Evolutionary conservation across 805 yeast genomes (phyloP), one percentile per base, ranked within the genome.

Genomic region (Teunomyces gatunensis): DNA sequence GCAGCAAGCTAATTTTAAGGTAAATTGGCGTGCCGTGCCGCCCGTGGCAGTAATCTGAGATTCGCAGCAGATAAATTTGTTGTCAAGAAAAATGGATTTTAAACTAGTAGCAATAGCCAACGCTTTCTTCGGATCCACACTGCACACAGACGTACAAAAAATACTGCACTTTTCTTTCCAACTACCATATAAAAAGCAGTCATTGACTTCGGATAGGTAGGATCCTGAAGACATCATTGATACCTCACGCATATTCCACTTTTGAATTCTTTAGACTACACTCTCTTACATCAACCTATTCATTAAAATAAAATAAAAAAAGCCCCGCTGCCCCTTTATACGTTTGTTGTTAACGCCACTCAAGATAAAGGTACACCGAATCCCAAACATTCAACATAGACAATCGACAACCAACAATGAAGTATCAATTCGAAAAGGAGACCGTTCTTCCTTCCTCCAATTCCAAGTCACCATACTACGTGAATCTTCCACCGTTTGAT

Each of bases 401-500:
- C 34, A 30, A n/a, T 13, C 12, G 6, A 30, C 34, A n/a, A 13
- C 34, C 28, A 21, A 37, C 17, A 12, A 37, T 21, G 40, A 12
- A n/a, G 5, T 37, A 12, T 13, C 33, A 34, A 28, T 53, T 50
- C 21, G 27, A 28, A 23, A 50, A 52, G 42, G 56, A 48, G 21
- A 21, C 36, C 15, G 58, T 68, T 6, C 54, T 70, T 27, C 74
- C 74, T 3, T 51, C 69, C 1, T 36, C 65, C 6, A 65, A 73
- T 47, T 64, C 64, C 27, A 51, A 57, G 40, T 64, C 71, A 12
- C 78, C 78, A 10, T 73, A 67, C 58, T 65, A 57, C 49, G 52
- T 65, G 45, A 70, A 70, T 45, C 58, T 72, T n/a, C 78, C 78
- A 3, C 39, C 61, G 2, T 62, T 53, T 44, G 74, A 70, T 45